phyloP scores from a whole-genome alignment of 768 basidiomycete species.

The Rhodosporidiobolus sp. region DNA sequence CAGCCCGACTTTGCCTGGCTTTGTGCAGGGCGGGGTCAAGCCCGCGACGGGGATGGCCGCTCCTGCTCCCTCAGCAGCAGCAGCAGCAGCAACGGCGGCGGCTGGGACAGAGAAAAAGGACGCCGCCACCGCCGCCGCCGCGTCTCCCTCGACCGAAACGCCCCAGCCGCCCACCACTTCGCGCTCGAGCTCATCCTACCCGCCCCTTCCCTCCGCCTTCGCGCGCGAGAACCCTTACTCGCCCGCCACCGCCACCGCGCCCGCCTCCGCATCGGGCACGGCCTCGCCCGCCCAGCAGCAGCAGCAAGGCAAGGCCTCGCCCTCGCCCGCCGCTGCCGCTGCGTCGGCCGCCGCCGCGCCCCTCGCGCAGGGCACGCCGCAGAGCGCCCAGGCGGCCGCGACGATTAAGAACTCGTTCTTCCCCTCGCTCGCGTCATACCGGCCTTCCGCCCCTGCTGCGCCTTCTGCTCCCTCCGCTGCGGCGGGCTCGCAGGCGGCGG shows the following conservation, averaged over 20 bases:
- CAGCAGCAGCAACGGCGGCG: too few relatives aligned
- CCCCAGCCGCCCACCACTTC: background rate
- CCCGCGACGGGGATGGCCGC: background rate
- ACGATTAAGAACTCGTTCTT: background rate
- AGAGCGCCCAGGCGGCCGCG: background rate
- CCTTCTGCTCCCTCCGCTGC: background rate
- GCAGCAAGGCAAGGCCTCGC: background rate
- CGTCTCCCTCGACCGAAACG: background rate
- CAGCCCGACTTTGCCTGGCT: slow-evolving; percentile 3
- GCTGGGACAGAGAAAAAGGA: slow-evolving; percentile 13
- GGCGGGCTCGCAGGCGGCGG: background rate
- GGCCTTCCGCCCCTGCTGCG: background rate
- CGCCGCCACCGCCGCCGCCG: background rate
- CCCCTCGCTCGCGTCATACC: background rate
- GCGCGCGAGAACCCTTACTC: slow-evolving; percentile 38
- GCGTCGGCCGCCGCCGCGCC: too few relatives aligned
- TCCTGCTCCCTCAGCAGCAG: background rate
- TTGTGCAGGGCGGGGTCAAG: background rate
- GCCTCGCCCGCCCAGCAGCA: background rate
- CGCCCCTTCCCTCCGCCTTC: slow-evolving; percentile 34
- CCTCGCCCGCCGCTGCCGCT: slow-evolving; percentile 2
- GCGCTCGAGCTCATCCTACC: slow-evolving; percentile 14
- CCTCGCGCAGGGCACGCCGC: background rate
- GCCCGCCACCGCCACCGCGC: background rate
- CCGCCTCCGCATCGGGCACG: background rate